A percentile compares a stretch with the other conserved stretches of the same genome.
Evolutionary conservation across 2,329 filamentous ascomycete species (phyloP).

Genomic region (Dactylella cylindrospora): DNA sequence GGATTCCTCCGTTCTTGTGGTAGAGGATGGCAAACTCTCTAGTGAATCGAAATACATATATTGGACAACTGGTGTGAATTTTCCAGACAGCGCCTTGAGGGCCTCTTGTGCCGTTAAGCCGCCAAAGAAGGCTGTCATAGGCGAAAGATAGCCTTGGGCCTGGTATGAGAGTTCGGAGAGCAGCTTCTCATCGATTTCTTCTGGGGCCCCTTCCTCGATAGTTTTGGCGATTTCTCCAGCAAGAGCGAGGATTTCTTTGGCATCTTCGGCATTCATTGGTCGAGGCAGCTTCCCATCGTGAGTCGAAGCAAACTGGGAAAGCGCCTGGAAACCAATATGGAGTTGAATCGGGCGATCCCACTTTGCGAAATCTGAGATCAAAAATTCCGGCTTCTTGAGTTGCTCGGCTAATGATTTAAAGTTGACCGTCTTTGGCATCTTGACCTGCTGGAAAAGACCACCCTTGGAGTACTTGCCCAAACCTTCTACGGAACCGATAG

Average conservation of each 20-base stretch:
- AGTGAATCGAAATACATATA: slow-evolving; percentile 98
- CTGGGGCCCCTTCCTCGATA: slow-evolving; percentile 65
- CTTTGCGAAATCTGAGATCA: slow-evolving; percentile 95
- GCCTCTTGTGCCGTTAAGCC: slow-evolving; percentile 92
- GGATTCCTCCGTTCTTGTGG: slow-evolving; percentile 75
- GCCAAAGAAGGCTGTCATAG: slow-evolving; percentile 93
- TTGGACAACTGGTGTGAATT: slow-evolving; percentile 93
- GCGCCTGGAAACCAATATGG: slow-evolving; percentile 86
- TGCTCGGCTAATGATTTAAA: slow-evolving; percentile 80
- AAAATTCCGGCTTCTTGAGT: slow-evolving; percentile 80
- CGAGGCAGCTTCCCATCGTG: slow-evolving; percentile 72
- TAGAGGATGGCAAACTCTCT: slow-evolving; percentile 82
- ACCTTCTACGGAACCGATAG: slow-evolving; percentile 86
- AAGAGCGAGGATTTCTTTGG: slow-evolving; percentile 71
- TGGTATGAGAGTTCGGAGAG: slow-evolving; percentile 93
- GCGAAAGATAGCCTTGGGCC: slow-evolving; percentile 82
- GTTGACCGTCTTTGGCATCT: slow-evolving; percentile 92
- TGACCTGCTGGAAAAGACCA: slow-evolving; percentile 91
- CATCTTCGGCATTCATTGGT: slow-evolving; percentile 82
- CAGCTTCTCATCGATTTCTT: slow-evolving; percentile 87
- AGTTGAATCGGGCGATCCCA: slow-evolving; percentile 92
- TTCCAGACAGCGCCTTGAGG: slow-evolving; percentile 93
- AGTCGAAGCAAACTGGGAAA: slow-evolving; percentile 78
- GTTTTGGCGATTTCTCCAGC: slow-evolving; percentile 70
- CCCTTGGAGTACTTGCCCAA: slow-evolving; percentile 79